Conservation (phyloP, 108 stramenopile species). For the Craspedostauros australis region DNA sequence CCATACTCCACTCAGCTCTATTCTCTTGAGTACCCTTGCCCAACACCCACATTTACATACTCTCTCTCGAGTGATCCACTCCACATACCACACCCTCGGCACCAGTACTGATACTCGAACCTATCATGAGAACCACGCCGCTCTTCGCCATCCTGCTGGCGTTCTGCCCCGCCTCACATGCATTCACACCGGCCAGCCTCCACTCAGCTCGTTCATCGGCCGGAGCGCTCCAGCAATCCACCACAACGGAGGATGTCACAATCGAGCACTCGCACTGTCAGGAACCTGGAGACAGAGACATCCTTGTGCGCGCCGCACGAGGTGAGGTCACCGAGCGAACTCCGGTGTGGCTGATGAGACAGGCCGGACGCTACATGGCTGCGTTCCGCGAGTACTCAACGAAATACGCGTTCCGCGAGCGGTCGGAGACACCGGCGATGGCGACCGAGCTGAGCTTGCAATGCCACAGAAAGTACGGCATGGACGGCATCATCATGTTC, state of each 20-base stretch:
- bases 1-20: no score
- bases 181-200: no score
- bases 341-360: conserved; percentile 99
- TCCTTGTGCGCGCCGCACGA: conserved; percentile 90
- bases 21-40: no score
- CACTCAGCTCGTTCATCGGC: no score
- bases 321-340: conserved; percentile 91
- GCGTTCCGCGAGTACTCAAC: conserved; percentile 94
- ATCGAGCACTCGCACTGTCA: conserved; percentile 34
- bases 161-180: no score
- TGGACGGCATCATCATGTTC: conserved; percentile 99
- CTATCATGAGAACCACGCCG: no score
- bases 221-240: neutral
- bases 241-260: conserved; percentile 13
- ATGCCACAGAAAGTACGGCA: conserved; percentile 89
- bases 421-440: conserved; percentile 92
- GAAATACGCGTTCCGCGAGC: conserved; percentile 86
- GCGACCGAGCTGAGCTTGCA: conserved; percentile 93
- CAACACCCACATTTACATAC: no score
- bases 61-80: no score
- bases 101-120: no score
- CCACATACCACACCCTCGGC: no score
- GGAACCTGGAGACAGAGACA: conserved; percentile 79
- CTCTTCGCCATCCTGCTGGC: no score
- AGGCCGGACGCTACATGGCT: conserved; percentile 98